Evolutionary conservation across 176 grass and related monocot genomes (phyloP), one percentile per base, ranked within the genome.

Genomic region (Bromus sterilis): DNA sequence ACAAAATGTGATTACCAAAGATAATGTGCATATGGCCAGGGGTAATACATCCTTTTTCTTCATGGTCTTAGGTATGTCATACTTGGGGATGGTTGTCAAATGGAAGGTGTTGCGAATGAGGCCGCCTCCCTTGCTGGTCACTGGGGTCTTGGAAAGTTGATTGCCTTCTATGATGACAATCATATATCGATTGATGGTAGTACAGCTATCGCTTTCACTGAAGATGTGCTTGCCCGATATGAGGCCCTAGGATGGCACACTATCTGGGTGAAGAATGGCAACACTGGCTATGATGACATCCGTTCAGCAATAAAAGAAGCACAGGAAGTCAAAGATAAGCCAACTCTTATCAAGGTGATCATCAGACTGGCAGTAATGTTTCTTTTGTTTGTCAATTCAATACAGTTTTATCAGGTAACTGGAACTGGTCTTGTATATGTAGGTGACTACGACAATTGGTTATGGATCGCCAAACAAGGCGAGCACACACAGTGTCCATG

Each of bases 121-220:
- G 88, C 86, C 0, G 76, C 83, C 79, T 98, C 95, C 33, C 74
- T 98, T 36, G 90, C 92, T 87, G 95, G 95, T 24, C 95, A 98
- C 11, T 98, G 95, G 95, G 92, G 92, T 41, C 85, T 98, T 18
- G 95, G 92, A 31, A 98, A 98, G 62, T 74, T 98, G 74, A 98
- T 98, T 65, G 95, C 92, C 9, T 98, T 98, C 42, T 98, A 98
- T 73, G 95, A 97, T 87, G 92, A 97, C 58, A 97, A 97, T 71
- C 95, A 97, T 74, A 97, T 97, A 73, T 97, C 95, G 31, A 98
- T 98, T 16, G 95, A 98, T 74, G 95, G 95, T 21, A 85, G 85
- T 82, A 94, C 95, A 0, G 63, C 82, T 51, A 98, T 98, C 71
- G 90, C 95, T 16, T 98, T 98, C 72, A 94, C 95, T 5, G 92